Conservation (phyloP, 2,329 filamentous ascomycete genomes). For the Graphilbum ipis-grandicollis region DNA sequence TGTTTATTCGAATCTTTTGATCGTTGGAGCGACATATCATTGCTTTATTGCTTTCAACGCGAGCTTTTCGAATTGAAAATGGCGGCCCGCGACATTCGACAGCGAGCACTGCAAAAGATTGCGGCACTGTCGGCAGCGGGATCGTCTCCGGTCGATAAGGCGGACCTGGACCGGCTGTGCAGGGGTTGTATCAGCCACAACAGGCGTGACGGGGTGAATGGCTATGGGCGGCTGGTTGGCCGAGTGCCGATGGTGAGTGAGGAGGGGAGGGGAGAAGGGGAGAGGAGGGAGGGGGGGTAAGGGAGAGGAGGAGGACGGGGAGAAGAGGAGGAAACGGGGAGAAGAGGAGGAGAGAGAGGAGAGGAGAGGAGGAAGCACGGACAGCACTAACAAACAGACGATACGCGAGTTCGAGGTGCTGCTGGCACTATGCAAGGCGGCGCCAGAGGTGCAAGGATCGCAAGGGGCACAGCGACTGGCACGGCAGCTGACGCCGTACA, state of each 20-base stretch:
- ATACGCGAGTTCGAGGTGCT: conserved; percentile 85
- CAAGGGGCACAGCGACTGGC: conserved; percentile 64
- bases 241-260: conserved; percentile 41
- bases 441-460: conserved; percentile 51
- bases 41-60: no score
- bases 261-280: neutral
- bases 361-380: neutral
- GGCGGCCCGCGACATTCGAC: conserved; percentile 40
- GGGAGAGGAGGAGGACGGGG: no score
- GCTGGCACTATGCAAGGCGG: conserved; percentile 78
- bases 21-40: no score
- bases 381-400: conserved; percentile 31
- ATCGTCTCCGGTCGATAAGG: conserved; percentile 38
- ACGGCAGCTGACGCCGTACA: conserved; percentile 65
- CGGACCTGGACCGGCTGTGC: conserved; percentile 45
- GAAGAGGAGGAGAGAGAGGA: no score
- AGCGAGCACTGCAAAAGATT: conserved; percentile 47
- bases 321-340: no score
- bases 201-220: conserved; percentile 29
- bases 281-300: no score
- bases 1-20: no score
- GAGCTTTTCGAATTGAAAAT: conserved; percentile 1
- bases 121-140: conserved; percentile 42
- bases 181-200: conserved; percentile 37
- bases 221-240: conserved; percentile 27